Evolutionary conservation across 768 basidiomycete species (phyloP), one percentile per base, ranked within the genome.

Genomic region (Naganishia randhawae): DNA sequence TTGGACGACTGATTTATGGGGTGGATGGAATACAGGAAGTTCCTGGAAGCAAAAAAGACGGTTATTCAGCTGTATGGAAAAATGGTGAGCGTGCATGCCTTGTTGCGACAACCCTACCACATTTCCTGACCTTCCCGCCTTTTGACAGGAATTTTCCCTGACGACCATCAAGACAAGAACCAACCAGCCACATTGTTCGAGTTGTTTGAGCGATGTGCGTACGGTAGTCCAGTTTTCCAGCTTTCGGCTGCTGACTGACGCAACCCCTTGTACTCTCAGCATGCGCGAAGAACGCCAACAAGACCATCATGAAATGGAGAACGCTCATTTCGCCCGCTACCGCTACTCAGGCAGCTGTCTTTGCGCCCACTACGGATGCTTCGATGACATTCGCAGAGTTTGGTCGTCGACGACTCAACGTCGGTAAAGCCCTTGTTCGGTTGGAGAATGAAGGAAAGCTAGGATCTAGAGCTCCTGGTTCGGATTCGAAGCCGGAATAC

Each of bases 391-490:
- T 78, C 63, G 66, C 52, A 6, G 61, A 64, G 8, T 61, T 76
- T 31, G 72, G 74, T 45, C 52, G 63, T 14, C 70, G 77, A 17
- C 71, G 78, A 31, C 71, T 68, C 37, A 68, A 66, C 35, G 31
- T 78, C 32, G 78, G 78, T 37, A 71, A 72, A 19, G 78, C 77
- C 19, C 66, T 79, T 7, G 62, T 78, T 6, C 71, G 70, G 13
- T 72, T 79, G 2, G 78, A 79, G 65, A 64, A 72, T n/a, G 67
- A 71, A 13, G 78, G 78, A 19, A 72, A 75, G 32, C 66, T 79
- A 2, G 61, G 69, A 35, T 72, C 29, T n/a, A 31, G 62, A 76
- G n/a, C 73, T 71, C 29, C 66, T 63, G 39, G 74, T 62, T 61
- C 74, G 71, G 11, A 71, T 57, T 63, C 42, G 31, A 48, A 76